Conservation (phyloP, 2,329 filamentous ascomycete species). For the Chaetoscypha palmicola region DNA sequence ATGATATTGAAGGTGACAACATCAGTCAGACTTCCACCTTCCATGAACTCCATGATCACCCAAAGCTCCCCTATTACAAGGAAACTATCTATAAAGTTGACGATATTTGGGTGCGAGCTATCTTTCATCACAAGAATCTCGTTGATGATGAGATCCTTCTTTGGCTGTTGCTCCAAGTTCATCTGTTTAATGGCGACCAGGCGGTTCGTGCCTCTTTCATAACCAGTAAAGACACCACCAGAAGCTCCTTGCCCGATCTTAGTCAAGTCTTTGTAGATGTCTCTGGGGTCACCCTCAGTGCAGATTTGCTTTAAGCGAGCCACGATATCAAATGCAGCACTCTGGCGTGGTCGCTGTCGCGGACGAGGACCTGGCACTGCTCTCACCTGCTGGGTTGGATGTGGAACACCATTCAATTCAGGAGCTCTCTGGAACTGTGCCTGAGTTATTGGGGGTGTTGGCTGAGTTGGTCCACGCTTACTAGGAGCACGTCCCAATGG, state of each 20-base stretch:
- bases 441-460: constrained; percentile 44
- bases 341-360: constrained; percentile 71
- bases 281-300: constrained; percentile 79
- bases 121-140: constrained; percentile 99
- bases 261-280: constrained; percentile 77
- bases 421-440: constrained; percentile 40
- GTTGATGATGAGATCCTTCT: constrained; percentile 98
- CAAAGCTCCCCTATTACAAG: constrained; percentile 84
- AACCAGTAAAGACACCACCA: constrained; percentile 88
- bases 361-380: constrained; percentile 55
- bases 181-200: constrained; percentile 99
- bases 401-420: constrained; percentile 35
- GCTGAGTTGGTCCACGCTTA: constrained; percentile 53
- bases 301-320: constrained; percentile 82
- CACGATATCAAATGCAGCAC: constrained; percentile 74
- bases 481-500: constrained; percentile 68
- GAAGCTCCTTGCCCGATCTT: constrained; percentile 98
- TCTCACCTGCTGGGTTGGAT: constrained; percentile 28
- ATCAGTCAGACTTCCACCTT: constrained; percentile 93
- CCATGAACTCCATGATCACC: constrained; percentile 99
- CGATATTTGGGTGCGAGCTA: constrained; percentile 95
- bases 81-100: constrained; percentile 98
- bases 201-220: constrained; percentile 74
- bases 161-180: constrained; percentile 96
- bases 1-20: constrained; percentile 99